Percentiles rank a stretch among this genome's conserved stretches.
These are phyloP conservation scores for Hypoxylon sp. DNA, from an alignment of 2,329 filamentous ascomycete species.

Conservation along the genomic window DNA sequence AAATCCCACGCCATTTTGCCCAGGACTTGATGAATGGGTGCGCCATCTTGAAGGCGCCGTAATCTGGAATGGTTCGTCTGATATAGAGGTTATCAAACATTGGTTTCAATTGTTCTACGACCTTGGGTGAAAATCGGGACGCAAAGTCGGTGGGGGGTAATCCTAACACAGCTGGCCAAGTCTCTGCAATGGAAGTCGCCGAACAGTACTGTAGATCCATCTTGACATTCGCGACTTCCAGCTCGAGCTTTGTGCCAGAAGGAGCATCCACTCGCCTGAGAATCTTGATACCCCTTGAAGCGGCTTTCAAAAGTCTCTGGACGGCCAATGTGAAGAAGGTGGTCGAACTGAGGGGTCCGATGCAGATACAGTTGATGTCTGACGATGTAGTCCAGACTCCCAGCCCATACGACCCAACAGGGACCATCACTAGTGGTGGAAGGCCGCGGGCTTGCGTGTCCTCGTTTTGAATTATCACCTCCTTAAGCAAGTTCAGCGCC, in stretches of 20 bases:
- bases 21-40: conserved; percentile 69
- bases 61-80: conserved; percentile 65
- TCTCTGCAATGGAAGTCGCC: conserved; percentile 62
- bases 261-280: conserved; percentile 66
- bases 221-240: conserved; percentile 65
- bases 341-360: conserved; percentile 67
- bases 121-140: conserved; percentile 64
- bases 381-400: conserved; percentile 68
- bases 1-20: conserved; percentile 69
- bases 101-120: conserved; percentile 70
- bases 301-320: conserved; percentile 61
- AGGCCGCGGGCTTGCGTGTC: conserved; percentile 37
- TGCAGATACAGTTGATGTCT: conserved; percentile 72
- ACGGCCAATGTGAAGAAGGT: conserved; percentile 68
- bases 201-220: conserved; percentile 74
- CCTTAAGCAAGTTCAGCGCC: conserved; percentile 57
- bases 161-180: conserved; percentile 58
- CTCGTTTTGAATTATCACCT: conserved; percentile 50
- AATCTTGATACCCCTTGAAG: conserved; percentile 55
- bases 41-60: conserved; percentile 64
- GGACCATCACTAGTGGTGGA: conserved; percentile 60
- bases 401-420: conserved; percentile 73
- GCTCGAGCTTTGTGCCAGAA: conserved; percentile 70
- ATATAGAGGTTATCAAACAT: conserved; percentile 70
- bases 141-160: conserved; percentile 60